Evolutionary conservation across 148 eudicot genomes (phyloP).

Genomic region (Camellia sinensis): DNA sequence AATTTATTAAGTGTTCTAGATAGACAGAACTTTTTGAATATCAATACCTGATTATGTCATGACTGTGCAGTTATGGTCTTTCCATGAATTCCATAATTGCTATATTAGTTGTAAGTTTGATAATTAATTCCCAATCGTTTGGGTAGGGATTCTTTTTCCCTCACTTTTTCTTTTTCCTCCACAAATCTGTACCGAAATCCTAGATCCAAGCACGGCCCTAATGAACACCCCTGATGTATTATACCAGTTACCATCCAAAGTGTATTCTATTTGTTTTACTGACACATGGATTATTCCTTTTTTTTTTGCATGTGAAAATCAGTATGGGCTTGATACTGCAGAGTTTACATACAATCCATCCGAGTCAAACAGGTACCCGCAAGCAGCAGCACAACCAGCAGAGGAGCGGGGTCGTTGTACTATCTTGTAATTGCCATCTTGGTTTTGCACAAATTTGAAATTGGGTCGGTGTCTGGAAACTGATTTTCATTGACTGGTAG

Average conservation of each 20-base stretch:
- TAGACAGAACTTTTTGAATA: not conserved
- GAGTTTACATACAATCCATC: slow-evolving; percentile 93
- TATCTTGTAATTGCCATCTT: slow-evolving; percentile 52
- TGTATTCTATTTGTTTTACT: not conserved
- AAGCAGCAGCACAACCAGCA: slow-evolving; percentile 51
- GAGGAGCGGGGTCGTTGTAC: slow-evolving; percentile 72
- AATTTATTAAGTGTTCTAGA: not conserved
- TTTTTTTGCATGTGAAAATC: slow-evolving; percentile 14
- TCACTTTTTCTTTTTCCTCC: too few species aligned
- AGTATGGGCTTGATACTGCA: slow-evolving; percentile 95
- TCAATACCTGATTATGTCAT: not conserved
- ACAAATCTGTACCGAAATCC: too few species aligned
- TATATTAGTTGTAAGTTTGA: not conserved
- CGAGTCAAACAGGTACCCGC: slow-evolving; percentile 61
- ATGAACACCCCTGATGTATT: not conserved
- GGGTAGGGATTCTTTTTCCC: too few species aligned
- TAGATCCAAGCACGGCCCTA: too few species aligned
- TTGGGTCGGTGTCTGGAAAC: slow-evolving; percentile 13
- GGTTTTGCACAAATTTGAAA: slow-evolving; percentile 7
- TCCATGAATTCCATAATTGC: not conserved
- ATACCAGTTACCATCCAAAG: not conserved
- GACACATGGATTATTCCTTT: not conserved
- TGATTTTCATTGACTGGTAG: slow-evolving; percentile 15
- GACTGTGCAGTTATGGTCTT: not conserved
- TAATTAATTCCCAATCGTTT: too few species aligned